Evolutionary conservation across 108 stramenopile species (phyloP).

Genomic region (Mayamaea pseudoterrestris): DNA sequence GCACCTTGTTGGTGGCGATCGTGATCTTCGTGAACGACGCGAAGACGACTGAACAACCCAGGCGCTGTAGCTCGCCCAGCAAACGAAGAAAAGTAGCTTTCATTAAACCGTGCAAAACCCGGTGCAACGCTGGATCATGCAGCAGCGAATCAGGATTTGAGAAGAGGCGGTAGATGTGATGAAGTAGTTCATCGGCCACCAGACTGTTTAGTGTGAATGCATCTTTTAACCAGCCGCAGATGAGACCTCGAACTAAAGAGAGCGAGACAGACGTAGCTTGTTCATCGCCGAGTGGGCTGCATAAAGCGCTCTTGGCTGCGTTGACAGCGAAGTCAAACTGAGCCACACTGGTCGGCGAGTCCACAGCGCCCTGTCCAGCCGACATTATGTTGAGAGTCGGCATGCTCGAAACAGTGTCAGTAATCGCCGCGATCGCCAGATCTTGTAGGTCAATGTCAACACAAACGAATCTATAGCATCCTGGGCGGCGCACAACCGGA

Average conservation of each 20-base stretch:
- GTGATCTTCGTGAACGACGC: slow-evolving; percentile 87
- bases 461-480: slow-evolving; percentile 85
- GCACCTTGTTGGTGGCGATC: slow-evolving; percentile 86
- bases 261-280: slow-evolving; percentile 71
- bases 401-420: slow-evolving; percentile 29
- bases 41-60: slow-evolving; percentile 88
- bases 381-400: neutral
- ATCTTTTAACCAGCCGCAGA: slow-evolving; percentile 79
- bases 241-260: slow-evolving; percentile 70
- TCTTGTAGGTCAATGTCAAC: slow-evolving; percentile 90
- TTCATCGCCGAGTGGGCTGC: slow-evolving; percentile 73
- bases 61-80: slow-evolving; percentile 84
- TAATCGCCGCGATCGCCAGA: slow-evolving; percentile 84
- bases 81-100: slow-evolving; percentile 78
- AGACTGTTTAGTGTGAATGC: slow-evolving; percentile 46
- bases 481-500: slow-evolving; percentile 67
- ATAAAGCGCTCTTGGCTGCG: slow-evolving; percentile 7
- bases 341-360: slow-evolving; percentile 29
- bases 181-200: slow-evolving; percentile 81
- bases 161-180: slow-evolving; percentile 85
- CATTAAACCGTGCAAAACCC: slow-evolving; percentile 84
- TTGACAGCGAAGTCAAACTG: slow-evolving; percentile 6
- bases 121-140: slow-evolving; percentile 90
- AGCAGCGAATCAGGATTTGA: slow-evolving; percentile 74
- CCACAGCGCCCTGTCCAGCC: slow-evolving; percentile 9